A percentile compares a stretch with the other conserved stretches of the same genome.
Conservation (phyloP, 2,329 filamentous ascomycete genomes). For the Colletotrichum sublineola region DNA sequence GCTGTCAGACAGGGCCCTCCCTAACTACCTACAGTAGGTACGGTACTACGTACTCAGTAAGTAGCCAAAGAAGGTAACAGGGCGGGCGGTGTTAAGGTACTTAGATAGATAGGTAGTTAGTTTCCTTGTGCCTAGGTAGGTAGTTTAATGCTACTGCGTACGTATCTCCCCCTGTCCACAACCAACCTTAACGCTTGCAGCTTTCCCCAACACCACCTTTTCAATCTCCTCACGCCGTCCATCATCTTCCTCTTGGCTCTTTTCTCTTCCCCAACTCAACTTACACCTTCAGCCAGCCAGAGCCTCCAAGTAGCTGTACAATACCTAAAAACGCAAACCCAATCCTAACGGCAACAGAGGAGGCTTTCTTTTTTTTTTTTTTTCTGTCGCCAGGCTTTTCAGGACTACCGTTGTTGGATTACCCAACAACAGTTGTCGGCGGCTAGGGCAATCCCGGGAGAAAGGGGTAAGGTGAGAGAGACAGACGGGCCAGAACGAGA, state of each 20-base stretch:
- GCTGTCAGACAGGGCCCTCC: background rate
- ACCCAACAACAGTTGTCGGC: conserved; percentile 4
- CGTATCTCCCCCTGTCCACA: no score
- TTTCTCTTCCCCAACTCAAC: background rate
- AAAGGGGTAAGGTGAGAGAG: no score
- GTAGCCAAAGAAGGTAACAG: no score
- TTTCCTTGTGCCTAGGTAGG: no score
- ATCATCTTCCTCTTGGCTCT: background rate
- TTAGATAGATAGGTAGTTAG: no score
- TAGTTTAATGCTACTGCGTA: no score
- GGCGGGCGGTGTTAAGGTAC: no score
- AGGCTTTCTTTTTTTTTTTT: background rate
- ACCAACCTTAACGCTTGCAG: conserved; percentile 24
- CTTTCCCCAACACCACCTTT: conserved; percentile 10
- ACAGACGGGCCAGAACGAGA: no score
- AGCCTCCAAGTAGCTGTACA: conserved; percentile 13
- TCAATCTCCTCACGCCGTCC: conserved; percentile 1
- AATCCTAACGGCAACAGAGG: background rate
- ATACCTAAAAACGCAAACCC: background rate
- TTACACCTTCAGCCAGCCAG: background rate
- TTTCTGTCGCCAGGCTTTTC: conserved; percentile 10
- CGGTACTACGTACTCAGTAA: no score
- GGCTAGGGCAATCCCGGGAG: background rate
- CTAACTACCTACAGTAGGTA: background rate
- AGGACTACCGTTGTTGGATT: conserved; percentile 2